Percentiles rank a stretch among this genome's conserved stretches.
phyloP scores from a whole-genome alignment of 805 yeast genomes.

The Brettanomyces nanus region DNA sequence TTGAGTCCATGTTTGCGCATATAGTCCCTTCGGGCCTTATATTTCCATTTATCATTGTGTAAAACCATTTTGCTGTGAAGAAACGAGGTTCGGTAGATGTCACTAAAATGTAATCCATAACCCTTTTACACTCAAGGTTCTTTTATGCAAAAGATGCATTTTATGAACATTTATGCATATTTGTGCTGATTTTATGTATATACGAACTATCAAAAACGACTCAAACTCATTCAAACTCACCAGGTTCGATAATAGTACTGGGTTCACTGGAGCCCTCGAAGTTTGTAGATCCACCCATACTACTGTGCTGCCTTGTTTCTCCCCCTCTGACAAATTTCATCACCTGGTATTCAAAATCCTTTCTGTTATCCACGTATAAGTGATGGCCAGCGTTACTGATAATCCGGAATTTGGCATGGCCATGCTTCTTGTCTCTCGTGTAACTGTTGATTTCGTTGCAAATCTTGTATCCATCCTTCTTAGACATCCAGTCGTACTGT shows the following conservation, averaged over 20 bases:
- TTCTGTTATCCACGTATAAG: slow-evolving; percentile 43
- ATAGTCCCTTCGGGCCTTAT: slow-evolving; percentile 34
- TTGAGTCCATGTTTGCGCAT: slow-evolving; percentile 33
- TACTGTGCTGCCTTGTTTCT: no score
- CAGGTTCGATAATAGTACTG: no score
- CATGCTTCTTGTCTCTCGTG: slow-evolving; percentile 6
- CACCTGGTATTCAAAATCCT: slow-evolving; percentile 22
- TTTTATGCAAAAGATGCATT: no score
- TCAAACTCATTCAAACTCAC: no score
- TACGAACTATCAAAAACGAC: no score
- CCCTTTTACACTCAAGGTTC: no score
- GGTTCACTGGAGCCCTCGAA: no score
- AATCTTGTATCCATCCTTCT: slow-evolving; percentile 44
- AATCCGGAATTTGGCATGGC: slow-evolving; percentile 27
- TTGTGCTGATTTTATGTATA: no score
- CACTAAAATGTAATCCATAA: no score
- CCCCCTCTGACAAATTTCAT: slow-evolving; percentile 14
- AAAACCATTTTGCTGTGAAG: slow-evolving; percentile 44
- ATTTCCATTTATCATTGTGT: slow-evolving; percentile 47
- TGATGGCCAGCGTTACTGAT: slow-evolving; percentile 46
- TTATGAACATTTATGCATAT: no score
- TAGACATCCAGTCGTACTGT: slow-evolving; percentile 66
- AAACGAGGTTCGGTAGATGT: no score
- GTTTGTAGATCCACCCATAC: no score
- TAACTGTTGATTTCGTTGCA: slow-evolving; percentile 26